Percentiles rank a stretch among this genome's conserved stretches.
phyloP scores from a whole-genome alignment of 108 stramenopile genomes.

The Discostella stelligeroides region DNA sequence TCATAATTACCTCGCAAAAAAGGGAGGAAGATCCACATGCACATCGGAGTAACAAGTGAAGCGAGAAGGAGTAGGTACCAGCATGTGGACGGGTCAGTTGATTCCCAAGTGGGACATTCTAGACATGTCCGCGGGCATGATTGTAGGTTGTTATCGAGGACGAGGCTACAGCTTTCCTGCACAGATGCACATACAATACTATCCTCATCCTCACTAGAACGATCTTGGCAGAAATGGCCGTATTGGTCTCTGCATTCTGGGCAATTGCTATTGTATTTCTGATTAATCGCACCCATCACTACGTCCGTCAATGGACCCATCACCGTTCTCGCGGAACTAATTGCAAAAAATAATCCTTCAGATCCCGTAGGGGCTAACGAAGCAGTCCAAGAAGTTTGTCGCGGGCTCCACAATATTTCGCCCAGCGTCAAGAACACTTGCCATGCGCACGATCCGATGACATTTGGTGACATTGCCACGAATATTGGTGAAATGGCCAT shows the following conservation, averaged over 20 bases:
- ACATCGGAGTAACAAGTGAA: constrained; percentile 28
- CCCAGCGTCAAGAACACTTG: constrained; percentile 49
- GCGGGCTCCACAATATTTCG: constrained; percentile 49
- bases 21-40: constrained; percentile 31
- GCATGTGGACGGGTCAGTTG: constrained; percentile 36
- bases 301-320: constrained; percentile 36
- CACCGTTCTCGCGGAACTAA: constrained; percentile 26
- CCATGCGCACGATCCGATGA: constrained; percentile 41
- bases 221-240: constrained; percentile 45
- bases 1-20: constrained; percentile 28
- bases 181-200: constrained; percentile 24
- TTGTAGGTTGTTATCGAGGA: constrained; percentile 14
- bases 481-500: constrained; percentile 31
- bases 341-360: constrained; percentile 52
- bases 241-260: constrained; percentile 36
- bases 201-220: background rate
- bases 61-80: constrained; percentile 45
- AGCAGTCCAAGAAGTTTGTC: constrained; percentile 38
- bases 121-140: constrained; percentile 47
- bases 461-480: constrained; percentile 22
- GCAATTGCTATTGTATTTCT: constrained; percentile 43
- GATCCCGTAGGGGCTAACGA: constrained; percentile 45
- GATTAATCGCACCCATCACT: constrained; percentile 38
- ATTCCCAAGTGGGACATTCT: constrained; percentile 47
- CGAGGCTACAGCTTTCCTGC: constrained; percentile 23